phyloP scores from a whole-genome alignment of 352 stramenopile genomes.

The Vaucheria bursata region DNA sequence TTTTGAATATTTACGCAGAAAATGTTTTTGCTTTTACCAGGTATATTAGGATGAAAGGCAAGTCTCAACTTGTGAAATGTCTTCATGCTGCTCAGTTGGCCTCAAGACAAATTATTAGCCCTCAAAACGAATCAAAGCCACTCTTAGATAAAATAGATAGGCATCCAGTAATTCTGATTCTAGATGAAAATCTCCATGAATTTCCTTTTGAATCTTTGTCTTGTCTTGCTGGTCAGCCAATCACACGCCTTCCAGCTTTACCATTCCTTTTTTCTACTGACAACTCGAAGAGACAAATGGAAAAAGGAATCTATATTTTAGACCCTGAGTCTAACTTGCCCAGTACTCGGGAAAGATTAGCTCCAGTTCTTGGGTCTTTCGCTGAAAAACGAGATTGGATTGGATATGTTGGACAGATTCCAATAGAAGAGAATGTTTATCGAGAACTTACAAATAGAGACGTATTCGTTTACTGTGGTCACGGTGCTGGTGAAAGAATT shows the following conservation, averaged over 20 bases:
- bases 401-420: conserved; percentile 57
- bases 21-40: too few relatives aligned
- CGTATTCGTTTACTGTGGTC: conserved; percentile 92
- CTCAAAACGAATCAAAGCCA: too few relatives aligned
- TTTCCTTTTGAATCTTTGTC: conserved; percentile 38
- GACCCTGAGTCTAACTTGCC: conserved; percentile 67
- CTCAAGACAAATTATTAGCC: too few relatives aligned
- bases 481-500: conserved; percentile 80
- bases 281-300: background rate
- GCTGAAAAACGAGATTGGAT: conserved; percentile 54
- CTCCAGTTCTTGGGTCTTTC: conserved; percentile 51
- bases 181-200: conserved; percentile 43
- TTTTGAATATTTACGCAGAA: too few relatives aligned
- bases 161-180: conserved; percentile 41
- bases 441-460: conserved; percentile 62
- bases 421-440: too few relatives aligned
- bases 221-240: conserved; percentile 25
- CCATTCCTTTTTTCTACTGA: conserved; percentile 35
- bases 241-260: conserved; percentile 40
- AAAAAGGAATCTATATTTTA: conserved; percentile 57
- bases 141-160: too few relatives aligned
- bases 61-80: too few relatives aligned
- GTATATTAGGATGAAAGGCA: too few relatives aligned
- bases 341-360: conserved; percentile 54
- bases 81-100: too few relatives aligned